phyloP scores from a whole-genome alignment of 2,329 filamentous ascomycete species.

The Stagonosporopsis chrysanthemi region DNA sequence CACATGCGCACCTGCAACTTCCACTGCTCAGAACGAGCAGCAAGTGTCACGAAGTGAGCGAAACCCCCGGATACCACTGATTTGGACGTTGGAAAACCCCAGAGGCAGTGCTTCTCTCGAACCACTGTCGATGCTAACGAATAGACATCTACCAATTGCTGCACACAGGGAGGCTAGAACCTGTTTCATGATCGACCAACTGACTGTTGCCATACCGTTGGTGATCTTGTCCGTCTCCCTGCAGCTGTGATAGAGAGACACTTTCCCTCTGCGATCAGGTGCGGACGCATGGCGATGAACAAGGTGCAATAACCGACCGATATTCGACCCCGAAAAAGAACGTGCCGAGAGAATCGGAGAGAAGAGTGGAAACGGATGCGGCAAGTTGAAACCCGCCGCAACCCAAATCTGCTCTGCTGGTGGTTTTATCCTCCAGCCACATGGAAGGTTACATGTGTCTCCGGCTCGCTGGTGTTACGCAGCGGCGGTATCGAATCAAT shows the following conservation, averaged over 20 bases:
- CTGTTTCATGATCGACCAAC: constrained; percentile 22
- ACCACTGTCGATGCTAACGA: background rate
- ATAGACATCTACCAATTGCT: constrained; percentile 20
- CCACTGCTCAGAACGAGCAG: constrained; percentile 4
- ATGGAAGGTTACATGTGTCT: constrained; percentile 1
- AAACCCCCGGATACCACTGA: constrained; percentile 21
- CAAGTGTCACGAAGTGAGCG: constrained; percentile 15
- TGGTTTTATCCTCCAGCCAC: constrained; percentile 2
- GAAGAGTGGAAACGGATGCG: background rate
- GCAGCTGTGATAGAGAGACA: background rate
- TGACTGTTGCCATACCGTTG: background rate
- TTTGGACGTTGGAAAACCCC: background rate
- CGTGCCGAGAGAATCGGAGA: constrained; percentile 5
- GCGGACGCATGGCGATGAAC: constrained; percentile 10
- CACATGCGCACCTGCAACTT: constrained; percentile 16
- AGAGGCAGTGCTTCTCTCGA: constrained; percentile 3
- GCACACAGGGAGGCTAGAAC: constrained; percentile 25
- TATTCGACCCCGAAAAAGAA: background rate
- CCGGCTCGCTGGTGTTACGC: constrained; percentile 2
- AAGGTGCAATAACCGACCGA: constrained; percentile 13
- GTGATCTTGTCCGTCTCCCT: constrained; percentile 3
- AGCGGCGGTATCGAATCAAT: constrained; percentile 3
- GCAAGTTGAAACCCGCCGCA: background rate
- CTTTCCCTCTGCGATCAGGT: background rate
- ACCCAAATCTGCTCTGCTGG: background rate